Base-by-base conservation (phyloP, 371 early-diverging fungal genomes). In the Mucor plumbeus region DNA sequence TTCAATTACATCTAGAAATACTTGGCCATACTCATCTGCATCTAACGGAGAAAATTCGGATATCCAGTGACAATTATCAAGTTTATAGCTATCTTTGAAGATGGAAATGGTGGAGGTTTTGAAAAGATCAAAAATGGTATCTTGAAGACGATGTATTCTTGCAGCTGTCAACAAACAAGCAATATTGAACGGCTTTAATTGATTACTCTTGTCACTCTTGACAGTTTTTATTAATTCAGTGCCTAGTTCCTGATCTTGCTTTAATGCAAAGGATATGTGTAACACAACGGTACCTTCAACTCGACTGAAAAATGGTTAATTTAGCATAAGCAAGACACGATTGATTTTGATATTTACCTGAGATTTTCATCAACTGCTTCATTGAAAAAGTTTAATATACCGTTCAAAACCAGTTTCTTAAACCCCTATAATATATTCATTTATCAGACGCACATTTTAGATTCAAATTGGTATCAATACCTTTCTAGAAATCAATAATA, bases 181-280 rank as follows among this genome's bases (percentile, higher is more conserved):
- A 19, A 87, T 61, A 17, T 80, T 81, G 43, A 89, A 89, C 4
- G 84, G 70, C 21, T 84, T 77, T 9, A 87, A 65, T 21, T 76
- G 73, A 0, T 74, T 71, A 13, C 68, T 47, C 57, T 82, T 85
- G 14, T 81, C 79, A 21, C 61, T 77, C 34, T 84, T 83, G 53
- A 87, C 76, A 34, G 82, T 78, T 61, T 88, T 89, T 14, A 89
- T 39, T 0, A 88, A 68, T 64, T 88, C 88, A 7, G 63, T 72
- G 7, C 90, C 90, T 34, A 89, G 71, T 21, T 87, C 84, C 64
- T 89, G 87, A 64, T 89, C 88, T 69, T 88, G 88, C 31, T 86
- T 87, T 21, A 88, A 78, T 14, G 88, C 88, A 68, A 86, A 89
- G 33, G 83, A 76, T 33, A 89, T 73, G 59, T 89, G 88, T 26